Evolutionary conservation across 164 flowering plant genomes (phyloP).

Genomic region (Aristolochia fimbriata): DNA sequence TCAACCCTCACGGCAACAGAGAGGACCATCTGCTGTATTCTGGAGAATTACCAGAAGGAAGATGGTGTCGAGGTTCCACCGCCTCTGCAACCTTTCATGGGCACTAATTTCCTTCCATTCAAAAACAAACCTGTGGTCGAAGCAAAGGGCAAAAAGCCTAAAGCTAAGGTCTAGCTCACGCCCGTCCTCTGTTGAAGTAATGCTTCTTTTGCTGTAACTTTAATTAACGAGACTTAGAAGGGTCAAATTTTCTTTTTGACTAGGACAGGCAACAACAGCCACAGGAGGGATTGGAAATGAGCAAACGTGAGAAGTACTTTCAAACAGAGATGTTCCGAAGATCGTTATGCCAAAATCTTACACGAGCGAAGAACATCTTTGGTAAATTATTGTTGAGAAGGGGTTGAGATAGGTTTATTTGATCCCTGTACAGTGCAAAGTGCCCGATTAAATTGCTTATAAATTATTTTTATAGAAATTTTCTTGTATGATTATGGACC

Average conservation of each 20-base stretch:
- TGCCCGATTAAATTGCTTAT: too few species aligned
- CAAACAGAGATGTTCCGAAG: background rate
- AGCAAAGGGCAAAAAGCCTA: slow-evolving; percentile 64
- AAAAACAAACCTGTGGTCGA: slow-evolving; percentile 32
- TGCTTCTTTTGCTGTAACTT: too few species aligned
- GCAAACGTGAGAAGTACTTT: too few species aligned
- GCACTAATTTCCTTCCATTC: slow-evolving; percentile 70
- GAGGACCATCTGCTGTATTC: slow-evolving; percentile 87
- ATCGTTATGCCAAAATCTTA: background rate
- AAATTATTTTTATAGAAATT: too few species aligned
- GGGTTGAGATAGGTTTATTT: background rate
- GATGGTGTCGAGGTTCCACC: slow-evolving; percentile 78
- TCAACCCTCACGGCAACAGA: slow-evolving; percentile 95
- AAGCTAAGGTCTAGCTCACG: slow-evolving; percentile 22
- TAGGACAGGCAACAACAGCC: too few species aligned
- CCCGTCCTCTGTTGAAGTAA: background rate
- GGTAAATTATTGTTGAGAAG: slow-evolving; percentile 1
- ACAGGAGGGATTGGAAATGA: too few species aligned
- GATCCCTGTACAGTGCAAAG: too few species aligned
- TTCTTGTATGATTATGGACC: too few species aligned
- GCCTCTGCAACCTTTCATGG: slow-evolving; percentile 60
- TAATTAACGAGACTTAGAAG: too few species aligned
- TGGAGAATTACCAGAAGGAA: slow-evolving; percentile 85
- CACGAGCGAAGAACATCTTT: background rate
- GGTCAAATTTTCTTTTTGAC: too few species aligned